Evolutionary conservation across 495 filamentous ascomycete species (phyloP), one percentile per base, ranked within the genome.

Genomic region (Aspergillus coremiiformis): DNA sequence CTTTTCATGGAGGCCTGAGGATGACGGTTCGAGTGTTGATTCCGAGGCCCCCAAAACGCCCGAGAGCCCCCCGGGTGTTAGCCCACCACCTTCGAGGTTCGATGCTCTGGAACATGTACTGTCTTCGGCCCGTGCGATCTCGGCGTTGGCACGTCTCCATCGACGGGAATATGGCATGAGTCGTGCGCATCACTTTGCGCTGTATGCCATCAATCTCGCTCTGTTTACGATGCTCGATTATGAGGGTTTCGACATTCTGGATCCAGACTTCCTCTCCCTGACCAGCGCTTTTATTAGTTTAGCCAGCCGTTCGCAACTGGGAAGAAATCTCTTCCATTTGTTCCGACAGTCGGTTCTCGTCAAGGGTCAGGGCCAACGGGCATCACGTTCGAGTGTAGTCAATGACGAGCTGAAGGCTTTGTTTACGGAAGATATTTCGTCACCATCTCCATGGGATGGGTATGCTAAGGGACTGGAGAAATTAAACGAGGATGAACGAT

Each of bases 161-260:
- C 62, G 66, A 3, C 60, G 62, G 9, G 67, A 74, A 33, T 73
- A 63, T 45, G 69, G 71, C 8, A 52, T 74, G 41, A 68, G 54
- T 22, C 67, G 70, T 22, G 68, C 69, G 5, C 73, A 76, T 52
- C 63, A 69, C 19, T 76, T 72, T 39, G 66, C 71, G 11, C 57
- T 76, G 53, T 76, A 72, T 42, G 70, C 71, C 1, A 69, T 76
- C 47, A 76, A 71, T 29, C 61, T 76, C 11, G 73, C 71, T 8
- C 53, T 76, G 3, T 76, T 74, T 52, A 61, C 65, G 0, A 49
- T 76, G 56, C 51, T 72, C 2, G 66, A 71, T n/a, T 52, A 57
- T 10, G 53, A 57, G 4, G 21, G 51, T 0, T 74, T 73, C 35
- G 65, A 76, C 41, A 65, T 74, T 0, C 53, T 70, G 0, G 71